Evolutionary conservation across 2,329 filamentous ascomycete species (phyloP), one percentile per base, ranked within the genome.

Genomic region (Scleromitrula shiraiana): DNA sequence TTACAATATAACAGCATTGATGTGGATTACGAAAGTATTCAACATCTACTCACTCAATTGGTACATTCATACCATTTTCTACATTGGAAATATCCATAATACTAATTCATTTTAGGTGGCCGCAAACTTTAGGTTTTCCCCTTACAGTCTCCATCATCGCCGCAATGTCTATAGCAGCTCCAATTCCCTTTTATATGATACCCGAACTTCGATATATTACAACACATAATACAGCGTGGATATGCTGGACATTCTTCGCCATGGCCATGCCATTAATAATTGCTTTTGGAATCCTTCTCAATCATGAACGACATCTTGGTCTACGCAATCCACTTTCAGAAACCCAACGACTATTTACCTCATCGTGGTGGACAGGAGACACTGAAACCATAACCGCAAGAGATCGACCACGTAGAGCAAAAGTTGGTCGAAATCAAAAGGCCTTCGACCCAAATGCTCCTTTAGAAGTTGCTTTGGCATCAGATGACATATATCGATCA

Each of bases 11-110:
- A 82, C 78, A 4, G 81, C 80, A 2, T 66, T 85, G 56, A 75
- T 82, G 52, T 85, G 80, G 79, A 83, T 85, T 60, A 85, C 81
- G 40, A 84, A 83, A 59, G 74, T 84, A 5, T 85, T 85, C 63
- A 85, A 85, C 58, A 70, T 85, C 19, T 85, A 85, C 68, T 79
- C 76, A 52, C 68, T 85, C 49, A 85, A 85, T 65, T 85, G 81
- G 81, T 65, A 45, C 26, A 43, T 46, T 10, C 27, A n/a, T 22
- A 23, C 4, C n/a, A 36, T 9, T 14, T 15, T 30, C 8, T 33
- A 36, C 15, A 23, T 10, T 20, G 10, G 23, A 7, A 14, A 26
- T 14, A 23, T n/a, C 6, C 14, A 24, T 9, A 24, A 19, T 14
- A 23, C 45, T 30, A 37, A 30, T 36, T 35, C 19, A 35, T 27